Percentiles rank a stretch among this genome's conserved stretches.
phyloP scores from a whole-genome alignment of 1,284 basidiomycete genomes.

The Marasmius tenuissimus region DNA sequence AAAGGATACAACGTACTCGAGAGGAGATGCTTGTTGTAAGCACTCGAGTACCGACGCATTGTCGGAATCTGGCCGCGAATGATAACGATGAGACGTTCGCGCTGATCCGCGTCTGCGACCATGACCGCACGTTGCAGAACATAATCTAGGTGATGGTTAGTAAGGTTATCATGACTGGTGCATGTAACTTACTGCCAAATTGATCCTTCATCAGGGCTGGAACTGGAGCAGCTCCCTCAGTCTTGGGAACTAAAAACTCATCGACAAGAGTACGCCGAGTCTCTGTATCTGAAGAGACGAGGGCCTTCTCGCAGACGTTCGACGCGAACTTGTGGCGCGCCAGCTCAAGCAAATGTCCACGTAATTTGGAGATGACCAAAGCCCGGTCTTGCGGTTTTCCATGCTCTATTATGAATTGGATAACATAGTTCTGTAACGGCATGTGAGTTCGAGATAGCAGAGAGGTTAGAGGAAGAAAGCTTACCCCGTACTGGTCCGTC shows the following conservation, averaged over 20 bases:
- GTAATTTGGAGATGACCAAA: constrained; percentile 71
- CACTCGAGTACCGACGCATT: constrained; percentile 71
- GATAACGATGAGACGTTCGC: constrained; percentile 58
- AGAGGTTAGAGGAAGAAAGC: constrained; percentile 18
- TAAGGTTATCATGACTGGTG: constrained; percentile 6
- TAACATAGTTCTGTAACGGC: constrained; percentile 79
- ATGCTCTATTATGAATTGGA: constrained; percentile 90
- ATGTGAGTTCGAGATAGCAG: neutral
- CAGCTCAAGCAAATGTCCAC: constrained; percentile 78
- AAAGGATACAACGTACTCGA: constrained; percentile 56
- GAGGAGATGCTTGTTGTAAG: constrained; percentile 77
- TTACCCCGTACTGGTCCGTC: constrained; percentile 87
- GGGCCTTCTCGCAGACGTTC: constrained; percentile 95
- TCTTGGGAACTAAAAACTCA: constrained; percentile 73
- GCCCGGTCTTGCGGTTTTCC: constrained; percentile 72
- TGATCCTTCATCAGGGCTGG: constrained; percentile 89
- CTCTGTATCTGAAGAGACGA: constrained; percentile 64
- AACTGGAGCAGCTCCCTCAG: constrained; percentile 64
- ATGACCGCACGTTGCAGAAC: constrained; percentile 77
- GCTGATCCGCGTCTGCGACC: constrained; percentile 74
- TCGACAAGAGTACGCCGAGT: constrained; percentile 73
- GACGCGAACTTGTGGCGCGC: constrained; percentile 95
- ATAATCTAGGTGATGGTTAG: constrained; percentile 55
- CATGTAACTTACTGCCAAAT: constrained; percentile 70
- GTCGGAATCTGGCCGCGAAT: constrained; percentile 67